Conservation (phyloP, 1,284 basidiomycete species). For the Ustilago sp. region DNA sequence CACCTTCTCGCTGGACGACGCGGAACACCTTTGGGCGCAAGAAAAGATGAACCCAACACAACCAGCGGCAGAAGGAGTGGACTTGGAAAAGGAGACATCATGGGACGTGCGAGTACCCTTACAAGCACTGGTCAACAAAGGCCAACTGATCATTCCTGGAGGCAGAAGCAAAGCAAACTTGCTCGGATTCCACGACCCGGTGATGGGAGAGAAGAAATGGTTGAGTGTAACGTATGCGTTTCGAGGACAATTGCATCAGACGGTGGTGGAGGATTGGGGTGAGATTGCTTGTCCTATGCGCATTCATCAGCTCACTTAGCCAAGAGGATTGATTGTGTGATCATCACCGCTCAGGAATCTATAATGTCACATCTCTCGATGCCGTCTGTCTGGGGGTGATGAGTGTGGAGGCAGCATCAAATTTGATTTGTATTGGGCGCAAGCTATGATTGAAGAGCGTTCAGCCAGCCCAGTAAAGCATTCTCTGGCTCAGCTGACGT, state of each 20-base stretch:
- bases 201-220: constrained; percentile 77
- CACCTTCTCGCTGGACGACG: not conserved
- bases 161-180: constrained; percentile 77
- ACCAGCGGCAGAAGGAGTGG: not conserved
- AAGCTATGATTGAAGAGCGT: not conserved
- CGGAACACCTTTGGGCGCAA: constrained; percentile 12
- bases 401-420: no score
- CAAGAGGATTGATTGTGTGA: not conserved
- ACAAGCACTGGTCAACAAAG: constrained; percentile 83
- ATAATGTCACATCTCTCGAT: not conserved
- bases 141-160: constrained; percentile 82
- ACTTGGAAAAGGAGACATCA: constrained; percentile 69
- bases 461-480: not conserved
- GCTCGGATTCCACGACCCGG: constrained; percentile 81
- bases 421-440: no score
- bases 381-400: no score
- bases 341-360: not conserved
- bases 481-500: not conserved
- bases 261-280: constrained; percentile 78
- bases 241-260: constrained; percentile 79
- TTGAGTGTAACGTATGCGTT: constrained; percentile 82
- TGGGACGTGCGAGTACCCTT: constrained; percentile 83
- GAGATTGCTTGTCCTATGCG: constrained; percentile 80
- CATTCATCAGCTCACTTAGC: constrained; percentile 32
- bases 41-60: not conserved